Evolutionary conservation across 2,329 filamentous ascomycete genomes (phyloP), one percentile per base, ranked within the genome.

Genomic region (Ilyonectria sp.): DNA sequence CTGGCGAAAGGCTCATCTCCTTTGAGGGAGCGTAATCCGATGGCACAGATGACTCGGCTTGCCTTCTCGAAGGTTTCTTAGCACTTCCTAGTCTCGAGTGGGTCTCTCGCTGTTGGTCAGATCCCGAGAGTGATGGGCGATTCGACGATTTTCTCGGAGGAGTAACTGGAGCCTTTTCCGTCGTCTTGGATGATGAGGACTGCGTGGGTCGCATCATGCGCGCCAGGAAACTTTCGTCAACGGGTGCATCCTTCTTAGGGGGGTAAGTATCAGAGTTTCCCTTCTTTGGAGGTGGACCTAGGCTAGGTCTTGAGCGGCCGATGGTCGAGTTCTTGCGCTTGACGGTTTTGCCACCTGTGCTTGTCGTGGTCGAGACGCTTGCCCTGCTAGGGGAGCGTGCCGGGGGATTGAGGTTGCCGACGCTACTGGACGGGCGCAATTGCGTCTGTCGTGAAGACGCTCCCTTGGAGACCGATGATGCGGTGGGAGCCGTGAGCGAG

Each of bases 171-270:
- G 78, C 78, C 81, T 93, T 94, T 6, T 93, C 91, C 3, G 88
- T 83, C 0, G 87, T 87, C 81, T 93, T 94, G 69, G 86, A 90
- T 9, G 91, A 86, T 6, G 91, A 93, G 52, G 89, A 85, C 50
- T 91, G 88, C 0, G 93, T 95, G 2, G 93, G 93, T 46, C 92
- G 86, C 89, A 92, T 94, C 92, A 95, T 94, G 59, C 93, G 89
- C n/a, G 92, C 92, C 29, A 95, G 82, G 80, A 95, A 95, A 15
- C 89, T 81, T 71, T 93, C 91, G 70, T 93, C 91, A 1, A 92
- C 84, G 19, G 87, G 86, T 53, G 84, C 85, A 29, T 87, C 83
- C 67, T 85, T 84, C 72, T 86, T 86, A 7, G 86, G 82, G 10
- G 84, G 77, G 15, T 66, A 21, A 1, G 60, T 62, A 17, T 71